phyloP scores from a whole-genome alignment of 2,329 filamentous ascomycete genomes.

The Fusarium albidum region DNA sequence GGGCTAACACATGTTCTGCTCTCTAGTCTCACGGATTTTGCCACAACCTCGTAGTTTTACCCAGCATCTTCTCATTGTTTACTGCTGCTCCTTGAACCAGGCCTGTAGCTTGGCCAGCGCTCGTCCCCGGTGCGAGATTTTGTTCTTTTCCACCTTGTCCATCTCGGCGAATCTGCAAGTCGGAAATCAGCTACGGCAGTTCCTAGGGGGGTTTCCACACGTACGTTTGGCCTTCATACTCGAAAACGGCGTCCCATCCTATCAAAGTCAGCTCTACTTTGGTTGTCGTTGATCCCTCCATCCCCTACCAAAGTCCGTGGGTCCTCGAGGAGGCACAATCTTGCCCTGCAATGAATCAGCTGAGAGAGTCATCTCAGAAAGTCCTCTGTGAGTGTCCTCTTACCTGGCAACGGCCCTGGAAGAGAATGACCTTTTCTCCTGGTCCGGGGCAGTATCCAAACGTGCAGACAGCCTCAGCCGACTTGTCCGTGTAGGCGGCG shows the following conservation, averaged over 20 bases:
- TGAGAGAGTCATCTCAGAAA: constrained; percentile 14
- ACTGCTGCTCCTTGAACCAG: constrained; percentile 70
- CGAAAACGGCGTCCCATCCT: constrained; percentile 98
- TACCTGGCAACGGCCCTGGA: constrained; percentile 89
- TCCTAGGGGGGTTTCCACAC: constrained; percentile 38
- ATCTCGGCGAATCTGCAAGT: constrained; percentile 83
- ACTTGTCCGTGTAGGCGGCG: constrained; percentile 87
- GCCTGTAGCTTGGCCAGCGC: constrained; percentile 86
- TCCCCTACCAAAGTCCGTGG: constrained; percentile 83
- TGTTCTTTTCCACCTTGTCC: constrained; percentile 87
- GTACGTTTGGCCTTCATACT: constrained; percentile 86
- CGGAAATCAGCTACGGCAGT: constrained; percentile 19
- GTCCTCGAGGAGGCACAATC: constrained; percentile 85
- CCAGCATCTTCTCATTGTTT: not conserved
- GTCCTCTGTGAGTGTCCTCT: too few species aligned
- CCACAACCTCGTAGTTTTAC: constrained; percentile 1
- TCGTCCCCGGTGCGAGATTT: constrained; percentile 87
- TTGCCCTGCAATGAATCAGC: constrained; percentile 60
- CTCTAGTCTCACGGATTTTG: constrained; percentile 32
- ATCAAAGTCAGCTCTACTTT: too few species aligned
- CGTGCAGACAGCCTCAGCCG: constrained; percentile 91
- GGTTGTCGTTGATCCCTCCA: too few species aligned
- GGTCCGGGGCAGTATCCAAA: constrained; percentile 92
- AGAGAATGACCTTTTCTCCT: constrained; percentile 82
- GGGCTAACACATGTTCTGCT: not conserved